These are phyloP conservation scores for Aspergillus asperescens DNA, from an alignment of 495 filamentous ascomycete genomes.

Conservation along the genomic window DNA sequence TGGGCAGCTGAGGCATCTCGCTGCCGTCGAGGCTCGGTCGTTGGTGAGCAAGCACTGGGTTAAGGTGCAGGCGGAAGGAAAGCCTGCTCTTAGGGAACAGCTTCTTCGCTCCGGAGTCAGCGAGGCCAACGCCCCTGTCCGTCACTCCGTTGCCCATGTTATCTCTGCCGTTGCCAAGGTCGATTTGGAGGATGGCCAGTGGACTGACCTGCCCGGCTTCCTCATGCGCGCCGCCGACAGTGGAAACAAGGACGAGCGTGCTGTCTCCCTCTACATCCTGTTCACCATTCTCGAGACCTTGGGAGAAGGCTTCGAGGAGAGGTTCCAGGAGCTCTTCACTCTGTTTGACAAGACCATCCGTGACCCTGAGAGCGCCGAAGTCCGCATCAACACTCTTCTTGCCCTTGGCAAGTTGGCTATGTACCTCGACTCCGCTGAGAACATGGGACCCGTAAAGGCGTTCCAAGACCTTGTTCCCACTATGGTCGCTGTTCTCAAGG, in stretches of 20 bases:
- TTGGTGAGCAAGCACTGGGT: constrained; percentile 85
- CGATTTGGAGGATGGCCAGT: constrained; percentile 82
- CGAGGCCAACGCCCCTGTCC: constrained; percentile 66
- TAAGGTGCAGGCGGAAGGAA: constrained; percentile 55
- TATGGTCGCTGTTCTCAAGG: constrained; percentile 88
- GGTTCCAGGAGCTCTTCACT: constrained; percentile 68
- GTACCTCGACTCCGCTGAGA: constrained; percentile 79
- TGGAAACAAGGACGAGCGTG: constrained; percentile 68
- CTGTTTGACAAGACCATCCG: constrained; percentile 83
- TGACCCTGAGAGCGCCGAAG: constrained; percentile 84
- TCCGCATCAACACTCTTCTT: constrained; percentile 90
- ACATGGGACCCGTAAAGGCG: constrained; percentile 60
- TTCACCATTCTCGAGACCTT: constrained; percentile 85
- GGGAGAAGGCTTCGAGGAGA: constrained; percentile 70
- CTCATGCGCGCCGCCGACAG: constrained; percentile 68
- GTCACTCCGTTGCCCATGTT: constrained; percentile 82
- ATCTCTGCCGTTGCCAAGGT: constrained; percentile 81
- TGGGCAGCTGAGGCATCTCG: constrained; percentile 72
- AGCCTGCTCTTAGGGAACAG: constrained; percentile 70
- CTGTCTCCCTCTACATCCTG: constrained; percentile 87
- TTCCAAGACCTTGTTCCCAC: constrained; percentile 75
- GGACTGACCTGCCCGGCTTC: constrained; percentile 72
- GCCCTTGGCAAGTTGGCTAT: constrained; percentile 86
- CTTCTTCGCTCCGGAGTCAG: constrained; percentile 75
- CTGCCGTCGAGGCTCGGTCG: constrained; percentile 79